Percentiles rank a stretch among this genome's conserved stretches.
Evolutionary conservation across 129 eudicot genomes (phyloP).

Genomic region (Artemisia annua): DNA sequence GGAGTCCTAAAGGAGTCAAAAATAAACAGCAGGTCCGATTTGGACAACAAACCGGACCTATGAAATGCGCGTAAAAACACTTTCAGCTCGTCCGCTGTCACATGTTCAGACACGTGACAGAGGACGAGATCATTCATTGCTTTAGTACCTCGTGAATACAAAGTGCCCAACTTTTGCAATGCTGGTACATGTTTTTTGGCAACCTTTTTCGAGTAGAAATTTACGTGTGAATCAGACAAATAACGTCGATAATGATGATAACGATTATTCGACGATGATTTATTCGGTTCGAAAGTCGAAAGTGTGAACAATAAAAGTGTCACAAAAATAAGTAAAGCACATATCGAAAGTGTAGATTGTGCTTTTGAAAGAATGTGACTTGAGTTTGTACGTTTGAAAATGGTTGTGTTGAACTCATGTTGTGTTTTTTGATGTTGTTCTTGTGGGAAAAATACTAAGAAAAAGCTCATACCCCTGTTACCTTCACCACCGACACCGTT

Average conservation of each 20-base stretch:
- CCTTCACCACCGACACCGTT: conserved; percentile 29
- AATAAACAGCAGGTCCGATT: conserved; percentile 59
- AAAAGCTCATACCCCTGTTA: conserved; percentile 75
- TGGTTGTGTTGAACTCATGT: conserved; percentile 18
- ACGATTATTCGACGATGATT: neutral
- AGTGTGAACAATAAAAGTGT: conserved; percentile 74
- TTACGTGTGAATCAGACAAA: conserved; percentile 17
- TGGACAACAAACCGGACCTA: conserved; percentile 46
- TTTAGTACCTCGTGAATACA: conserved; percentile 59
- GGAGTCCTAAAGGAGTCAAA: conserved; percentile 41
- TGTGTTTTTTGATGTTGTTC: conserved; percentile 29
- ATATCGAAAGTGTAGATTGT: conserved; percentile 77
- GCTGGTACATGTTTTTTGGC: conserved; percentile 37
- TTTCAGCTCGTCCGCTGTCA: conserved; percentile 35
- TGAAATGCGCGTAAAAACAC: conserved; percentile 53
- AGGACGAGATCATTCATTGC: conserved; percentile 67
- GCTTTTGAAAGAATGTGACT: conserved; percentile 51
- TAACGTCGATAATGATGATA: conserved; percentile 25
- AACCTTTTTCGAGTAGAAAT: neutral
- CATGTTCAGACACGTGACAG: conserved; percentile 57
- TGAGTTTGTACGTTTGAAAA: conserved; percentile 44
- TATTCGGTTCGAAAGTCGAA: conserved; percentile 67
- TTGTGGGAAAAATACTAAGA: conserved; percentile 82
- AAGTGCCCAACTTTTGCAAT: conserved; percentile 69
- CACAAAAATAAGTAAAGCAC: conserved; percentile 60